Evolutionary conservation across 1,139 yeast species (phyloP).

Genomic region (Nadsonia starkeyi-henricii): DNA sequence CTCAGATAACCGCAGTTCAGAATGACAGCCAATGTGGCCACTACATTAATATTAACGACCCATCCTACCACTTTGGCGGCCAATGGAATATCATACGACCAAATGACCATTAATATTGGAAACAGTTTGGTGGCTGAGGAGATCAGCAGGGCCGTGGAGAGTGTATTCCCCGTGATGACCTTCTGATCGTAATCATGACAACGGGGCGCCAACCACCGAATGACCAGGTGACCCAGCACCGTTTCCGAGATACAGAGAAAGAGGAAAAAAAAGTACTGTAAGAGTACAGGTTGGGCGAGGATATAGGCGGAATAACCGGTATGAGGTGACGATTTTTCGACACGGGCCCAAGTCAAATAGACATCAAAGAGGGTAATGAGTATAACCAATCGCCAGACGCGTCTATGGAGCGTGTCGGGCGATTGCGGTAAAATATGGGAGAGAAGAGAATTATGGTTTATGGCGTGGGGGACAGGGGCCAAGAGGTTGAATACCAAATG

Average conservation of each 20-base stretch:
- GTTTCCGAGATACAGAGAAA: constrained; percentile 49
- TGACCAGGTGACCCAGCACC: constrained; percentile 34
- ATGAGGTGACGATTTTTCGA: constrained; percentile 37
- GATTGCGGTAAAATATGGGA: constrained; percentile 6
- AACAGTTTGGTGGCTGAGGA: constrained; percentile 70
- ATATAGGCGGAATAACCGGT: constrained; percentile 20
- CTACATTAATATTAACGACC: constrained; percentile 46
- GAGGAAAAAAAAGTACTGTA: constrained; percentile 59
- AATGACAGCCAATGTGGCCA: constrained; percentile 52
- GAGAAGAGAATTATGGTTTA: not conserved
- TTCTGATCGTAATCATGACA: constrained; percentile 2
- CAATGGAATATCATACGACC: constrained; percentile 83
- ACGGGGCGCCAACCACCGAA: constrained; percentile 30
- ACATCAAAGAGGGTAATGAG: constrained; percentile 75
- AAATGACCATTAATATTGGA: constrained; percentile 87
- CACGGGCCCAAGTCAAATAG: constrained; percentile 82
- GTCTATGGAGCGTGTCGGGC: constrained; percentile 13
- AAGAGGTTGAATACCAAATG: constrained; percentile 71
- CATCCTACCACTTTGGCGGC: constrained; percentile 48
- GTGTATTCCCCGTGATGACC: not conserved
- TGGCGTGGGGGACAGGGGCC: constrained; percentile 17
- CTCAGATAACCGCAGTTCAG: constrained; percentile 31
- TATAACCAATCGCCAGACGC: constrained; percentile 36
- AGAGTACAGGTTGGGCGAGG: constrained; percentile 31
- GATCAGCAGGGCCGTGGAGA: constrained; percentile 52